A percentile compares a stretch with the other conserved stretches of the same genome.
These are phyloP conservation scores for Pilobolus umbonatus DNA, from an alignment of 192 early-diverging fungal genomes.

Conservation along the genomic window DNA sequence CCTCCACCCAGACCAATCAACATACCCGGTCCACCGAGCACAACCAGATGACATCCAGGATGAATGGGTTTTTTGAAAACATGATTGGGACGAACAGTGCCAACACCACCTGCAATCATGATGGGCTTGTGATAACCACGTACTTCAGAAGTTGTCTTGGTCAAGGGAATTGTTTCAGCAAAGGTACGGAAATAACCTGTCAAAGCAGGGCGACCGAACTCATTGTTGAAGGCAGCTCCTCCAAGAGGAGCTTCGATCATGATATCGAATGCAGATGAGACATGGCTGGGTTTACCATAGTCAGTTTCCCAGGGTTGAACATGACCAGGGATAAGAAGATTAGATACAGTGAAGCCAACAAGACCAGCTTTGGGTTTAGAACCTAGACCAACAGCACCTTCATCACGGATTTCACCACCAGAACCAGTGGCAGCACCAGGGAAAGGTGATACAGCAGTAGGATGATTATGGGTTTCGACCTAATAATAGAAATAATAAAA, in stretches of 20 bases:
- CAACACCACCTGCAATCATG: constrained; percentile 98
- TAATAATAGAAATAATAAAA: constrained; percentile 13
- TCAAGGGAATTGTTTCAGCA: constrained; percentile 55
- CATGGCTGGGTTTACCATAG: constrained; percentile 81
- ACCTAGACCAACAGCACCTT: constrained; percentile 95
- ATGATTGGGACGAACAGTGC: constrained; percentile 86
- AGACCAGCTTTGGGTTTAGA: constrained; percentile 95
- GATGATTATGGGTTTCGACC: constrained; percentile 99
- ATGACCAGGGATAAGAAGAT: constrained; percentile 87
- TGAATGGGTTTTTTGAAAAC: constrained; percentile 83
- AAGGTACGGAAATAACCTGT: constrained; percentile 98
- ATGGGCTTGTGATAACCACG: constrained; percentile 99
- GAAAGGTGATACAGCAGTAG: constrained; percentile 97
- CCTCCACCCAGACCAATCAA: constrained; percentile 99
- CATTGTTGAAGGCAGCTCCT: constrained; percentile 98
- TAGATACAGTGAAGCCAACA: constrained; percentile 92
- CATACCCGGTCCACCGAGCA: constrained; percentile 96
- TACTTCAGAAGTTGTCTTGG: constrained; percentile 54
- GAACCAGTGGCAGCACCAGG: constrained; percentile 98
- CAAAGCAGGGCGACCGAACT: constrained; percentile 94
- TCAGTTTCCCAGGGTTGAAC: constrained; percentile 92
- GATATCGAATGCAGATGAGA: constrained; percentile 91
- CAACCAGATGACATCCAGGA: constrained; percentile 76
- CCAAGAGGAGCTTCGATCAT: constrained; percentile 98
- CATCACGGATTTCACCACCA: constrained; percentile 99